Evolutionary conservation across 805 yeast species (phyloP).

Genomic region (Tetrapisispora phaffii): DNA sequence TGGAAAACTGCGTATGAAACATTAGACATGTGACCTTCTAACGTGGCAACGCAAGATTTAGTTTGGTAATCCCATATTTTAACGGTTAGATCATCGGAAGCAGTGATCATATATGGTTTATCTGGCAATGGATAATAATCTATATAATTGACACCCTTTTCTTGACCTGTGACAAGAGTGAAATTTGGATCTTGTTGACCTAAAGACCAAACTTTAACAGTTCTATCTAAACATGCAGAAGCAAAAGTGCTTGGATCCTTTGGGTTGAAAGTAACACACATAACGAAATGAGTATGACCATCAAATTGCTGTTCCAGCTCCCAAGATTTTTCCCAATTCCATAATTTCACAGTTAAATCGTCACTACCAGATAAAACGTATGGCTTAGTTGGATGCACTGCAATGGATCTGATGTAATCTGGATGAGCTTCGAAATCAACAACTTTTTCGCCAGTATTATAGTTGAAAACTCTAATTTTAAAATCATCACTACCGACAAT

Average conservation of each 20-base stretch:
- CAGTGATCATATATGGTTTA: constrained; percentile 87
- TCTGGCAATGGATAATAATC: constrained; percentile 96
- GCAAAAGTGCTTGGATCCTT: constrained; percentile 97
- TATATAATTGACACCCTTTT: constrained; percentile 90
- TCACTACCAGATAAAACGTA: constrained; percentile 82
- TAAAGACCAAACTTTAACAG: constrained; percentile 93
- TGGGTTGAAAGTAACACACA: constrained; percentile 92
- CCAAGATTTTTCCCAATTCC: constrained; percentile 98
- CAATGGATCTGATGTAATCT: constrained; percentile 86
- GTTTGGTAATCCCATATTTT: constrained; percentile 97
- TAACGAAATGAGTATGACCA: constrained; percentile 92
- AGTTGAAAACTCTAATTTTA: constrained; percentile 86
- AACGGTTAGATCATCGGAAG: constrained; percentile 83
- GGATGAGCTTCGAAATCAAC: constrained; percentile 97
- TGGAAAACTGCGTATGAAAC: constrained; percentile 97
- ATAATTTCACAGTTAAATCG: constrained; percentile 81
- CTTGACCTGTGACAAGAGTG: constrained; percentile 82
- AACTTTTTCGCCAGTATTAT: constrained; percentile 89
- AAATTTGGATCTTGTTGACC: constrained; percentile 84
- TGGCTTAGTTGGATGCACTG: constrained; percentile 91
- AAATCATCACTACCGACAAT: constrained; percentile 94
- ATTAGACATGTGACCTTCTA: constrained; percentile 88
- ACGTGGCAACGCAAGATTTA: constrained; percentile 85
- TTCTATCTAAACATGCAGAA: constrained; percentile 89
- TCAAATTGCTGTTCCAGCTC: constrained; percentile 79